Evolutionary conservation across 192 early-diverging fungal genomes (phyloP).

Genomic region (Gryganskiella cystojenkinii): DNA sequence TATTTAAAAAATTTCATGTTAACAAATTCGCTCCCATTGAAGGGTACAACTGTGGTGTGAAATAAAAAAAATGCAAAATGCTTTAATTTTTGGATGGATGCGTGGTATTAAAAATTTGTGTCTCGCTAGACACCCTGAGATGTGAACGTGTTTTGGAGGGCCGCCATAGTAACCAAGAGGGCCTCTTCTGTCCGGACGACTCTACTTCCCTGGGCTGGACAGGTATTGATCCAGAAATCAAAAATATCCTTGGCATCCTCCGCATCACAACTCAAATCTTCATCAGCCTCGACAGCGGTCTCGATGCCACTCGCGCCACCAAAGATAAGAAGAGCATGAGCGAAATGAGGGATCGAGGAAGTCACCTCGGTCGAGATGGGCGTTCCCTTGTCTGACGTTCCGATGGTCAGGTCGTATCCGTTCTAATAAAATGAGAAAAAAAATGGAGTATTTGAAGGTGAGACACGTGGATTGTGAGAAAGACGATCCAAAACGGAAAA

Average conservation of each 20-base stretch:
- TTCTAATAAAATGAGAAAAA: constrained; percentile 32
- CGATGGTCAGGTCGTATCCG: constrained; percentile 75
- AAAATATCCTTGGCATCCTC: constrained; percentile 72
- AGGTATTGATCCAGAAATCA: constrained; percentile 69
- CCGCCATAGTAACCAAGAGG: constrained; percentile 59
- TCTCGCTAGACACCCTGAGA: constrained; percentile 30
- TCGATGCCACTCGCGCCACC: constrained; percentile 76
- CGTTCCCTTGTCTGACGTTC: constrained; percentile 62
- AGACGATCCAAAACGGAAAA: neutral
- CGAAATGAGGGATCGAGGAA: constrained; percentile 27
- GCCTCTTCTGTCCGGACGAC: constrained; percentile 72
- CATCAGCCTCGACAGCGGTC: constrained; percentile 69
- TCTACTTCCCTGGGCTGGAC: constrained; percentile 65
- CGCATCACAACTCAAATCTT: constrained; percentile 61
- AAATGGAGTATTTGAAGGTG: neutral
- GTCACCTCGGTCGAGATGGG: constrained; percentile 17
- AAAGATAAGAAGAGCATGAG: constrained; percentile 73
- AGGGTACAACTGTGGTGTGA: no score
- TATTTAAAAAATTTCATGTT: no score
- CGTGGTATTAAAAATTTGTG: no score
- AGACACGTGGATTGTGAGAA: neutral
- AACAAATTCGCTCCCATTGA: no score
- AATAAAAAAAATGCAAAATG: no score
- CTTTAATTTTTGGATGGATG: no score
- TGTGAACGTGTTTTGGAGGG: constrained; percentile 35